Percentiles rank a stretch among this genome's conserved stretches.
phyloP scores from a whole-genome alignment of 2,329 filamentous ascomycete genomes.

The Sporothrix brasiliensis region DNA sequence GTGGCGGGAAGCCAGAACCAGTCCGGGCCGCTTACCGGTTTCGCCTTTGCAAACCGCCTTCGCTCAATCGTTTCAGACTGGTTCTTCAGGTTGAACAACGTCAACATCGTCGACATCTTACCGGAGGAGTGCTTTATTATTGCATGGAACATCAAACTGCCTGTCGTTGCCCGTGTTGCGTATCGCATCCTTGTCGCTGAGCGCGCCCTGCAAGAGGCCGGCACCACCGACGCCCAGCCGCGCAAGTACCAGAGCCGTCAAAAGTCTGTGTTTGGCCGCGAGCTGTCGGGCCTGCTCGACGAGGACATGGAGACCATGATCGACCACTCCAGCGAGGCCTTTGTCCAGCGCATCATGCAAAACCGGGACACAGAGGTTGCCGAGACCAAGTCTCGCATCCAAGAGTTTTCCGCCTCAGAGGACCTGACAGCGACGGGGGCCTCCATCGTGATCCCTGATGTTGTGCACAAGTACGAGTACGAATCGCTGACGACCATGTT shows the following conservation, averaged over 20 bases:
- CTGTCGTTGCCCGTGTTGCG: slow-evolving; percentile 50
- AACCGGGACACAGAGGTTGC: background rate
- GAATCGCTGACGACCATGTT: background rate
- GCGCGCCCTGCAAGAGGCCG: slow-evolving; percentile 54
- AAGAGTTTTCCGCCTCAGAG: background rate
- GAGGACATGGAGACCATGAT: slow-evolving; percentile 55
- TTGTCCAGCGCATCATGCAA: slow-evolving; percentile 52
- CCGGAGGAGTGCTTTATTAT: slow-evolving; percentile 65
- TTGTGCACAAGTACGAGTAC: background rate
- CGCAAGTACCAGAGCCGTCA: slow-evolving; percentile 24
- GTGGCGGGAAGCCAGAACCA: background rate
- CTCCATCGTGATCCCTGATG: background rate
- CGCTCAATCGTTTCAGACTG: slow-evolving; percentile 59
- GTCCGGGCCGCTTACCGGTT: background rate
- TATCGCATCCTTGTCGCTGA: slow-evolving; percentile 67
- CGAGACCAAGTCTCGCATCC: background rate
- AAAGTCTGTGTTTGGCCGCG: slow-evolving; percentile 49
- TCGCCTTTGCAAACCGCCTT: slow-evolving; percentile 32
- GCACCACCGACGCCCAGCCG: slow-evolving; percentile 29
- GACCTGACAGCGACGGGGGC: background rate
- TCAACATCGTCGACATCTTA: slow-evolving; percentile 63
- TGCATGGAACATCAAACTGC: slow-evolving; percentile 52
- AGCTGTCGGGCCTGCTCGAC: slow-evolving; percentile 55
- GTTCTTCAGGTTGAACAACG: slow-evolving; percentile 60
- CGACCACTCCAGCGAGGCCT: slow-evolving; percentile 56